Evolutionary conservation across 2,329 filamentous ascomycete genomes (phyloP).

Genomic region (Xylaria sp.): DNA sequence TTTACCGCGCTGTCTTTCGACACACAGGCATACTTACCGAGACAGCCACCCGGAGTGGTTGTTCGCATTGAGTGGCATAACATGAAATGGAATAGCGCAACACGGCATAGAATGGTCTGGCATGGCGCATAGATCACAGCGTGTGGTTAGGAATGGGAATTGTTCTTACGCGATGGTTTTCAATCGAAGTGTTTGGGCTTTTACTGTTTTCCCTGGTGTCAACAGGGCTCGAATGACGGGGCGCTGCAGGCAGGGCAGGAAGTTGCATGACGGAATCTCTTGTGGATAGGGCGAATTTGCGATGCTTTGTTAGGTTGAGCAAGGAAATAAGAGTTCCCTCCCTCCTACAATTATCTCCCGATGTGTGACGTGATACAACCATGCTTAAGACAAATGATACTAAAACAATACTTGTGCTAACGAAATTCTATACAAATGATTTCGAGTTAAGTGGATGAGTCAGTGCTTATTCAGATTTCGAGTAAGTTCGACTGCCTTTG

Average conservation of each 20-base stretch:
- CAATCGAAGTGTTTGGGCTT: not conserved
- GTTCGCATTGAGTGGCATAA: not conserved
- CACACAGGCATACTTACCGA: not conserved
- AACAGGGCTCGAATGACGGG: not conserved
- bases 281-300: not conserved
- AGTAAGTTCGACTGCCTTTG: not conserved
- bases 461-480: not conserved
- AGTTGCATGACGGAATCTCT: not conserved
- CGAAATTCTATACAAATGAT: not conserved
- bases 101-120: not conserved
- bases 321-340: not conserved
- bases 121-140: not conserved
- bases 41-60: not conserved
- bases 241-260: not conserved
- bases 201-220: not conserved
- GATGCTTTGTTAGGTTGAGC: not conserved
- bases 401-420: not conserved
- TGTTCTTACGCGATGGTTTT: constrained; percentile 5
- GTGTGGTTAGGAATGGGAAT: not conserved
- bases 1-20: not conserved
- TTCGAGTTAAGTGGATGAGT: not conserved
- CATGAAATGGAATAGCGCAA: not conserved
- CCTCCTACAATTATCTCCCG: not conserved
- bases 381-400: not conserved
- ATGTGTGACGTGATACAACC: not conserved